Conservation (phyloP, 352 stramenopile species). For the Pythium diclinum region DNA sequence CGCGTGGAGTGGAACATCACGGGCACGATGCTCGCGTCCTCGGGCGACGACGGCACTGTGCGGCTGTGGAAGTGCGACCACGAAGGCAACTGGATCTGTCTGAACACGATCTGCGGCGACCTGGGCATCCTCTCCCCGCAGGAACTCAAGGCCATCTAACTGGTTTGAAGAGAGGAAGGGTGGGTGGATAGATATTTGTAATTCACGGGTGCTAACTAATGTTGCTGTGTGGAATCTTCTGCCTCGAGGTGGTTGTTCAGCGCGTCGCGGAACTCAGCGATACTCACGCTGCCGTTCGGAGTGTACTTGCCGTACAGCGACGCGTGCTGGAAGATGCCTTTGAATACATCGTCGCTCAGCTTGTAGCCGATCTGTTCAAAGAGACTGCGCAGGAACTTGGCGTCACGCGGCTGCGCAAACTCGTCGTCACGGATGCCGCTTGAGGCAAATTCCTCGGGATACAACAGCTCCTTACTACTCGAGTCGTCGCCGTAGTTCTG, state of each 20-base stretch:
- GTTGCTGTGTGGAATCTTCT: slow-evolving; percentile 35
- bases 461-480: slow-evolving; percentile 75
- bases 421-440: slow-evolving; percentile 82
- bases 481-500: slow-evolving; percentile 92
- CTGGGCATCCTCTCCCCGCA: slow-evolving; percentile 37
- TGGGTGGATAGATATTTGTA: neutral
- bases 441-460: slow-evolving; percentile 78
- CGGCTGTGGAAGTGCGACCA: slow-evolving; percentile 95
- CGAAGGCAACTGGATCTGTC: slow-evolving; percentile 89
- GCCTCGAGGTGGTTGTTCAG: slow-evolving; percentile 69
- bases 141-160: slow-evolving; percentile 25
- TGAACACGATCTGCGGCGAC: slow-evolving; percentile 85
- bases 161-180: neutral
- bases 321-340: slow-evolving; percentile 68
- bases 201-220: neutral
- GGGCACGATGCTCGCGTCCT: slow-evolving; percentile 93
- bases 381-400: slow-evolving; percentile 56
- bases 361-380: slow-evolving; percentile 72
- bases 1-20: slow-evolving; percentile 97
- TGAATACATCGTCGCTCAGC: slow-evolving; percentile 58
- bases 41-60: slow-evolving; percentile 93
- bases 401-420: slow-evolving; percentile 63
- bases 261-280: slow-evolving; percentile 70
- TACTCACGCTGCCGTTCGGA: slow-evolving; percentile 39
- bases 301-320: slow-evolving; percentile 42